Evolutionary conservation across 208 protist genomes (phyloP), one percentile per base, ranked within the genome.

Genomic region (Trypanosoma avium): DNA sequence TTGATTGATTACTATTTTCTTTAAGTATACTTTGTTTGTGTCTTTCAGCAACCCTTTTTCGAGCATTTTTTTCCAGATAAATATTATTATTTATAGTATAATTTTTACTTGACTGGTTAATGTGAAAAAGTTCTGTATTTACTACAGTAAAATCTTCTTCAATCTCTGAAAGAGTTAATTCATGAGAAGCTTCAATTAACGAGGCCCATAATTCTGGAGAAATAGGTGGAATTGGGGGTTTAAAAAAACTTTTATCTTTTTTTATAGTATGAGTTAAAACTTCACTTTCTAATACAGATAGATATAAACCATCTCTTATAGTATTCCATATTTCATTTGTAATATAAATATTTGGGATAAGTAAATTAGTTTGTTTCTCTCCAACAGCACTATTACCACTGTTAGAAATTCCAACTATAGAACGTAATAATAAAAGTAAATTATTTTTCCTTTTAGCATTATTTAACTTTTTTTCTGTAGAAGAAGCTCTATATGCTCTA

Each of bases 121-220:
- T 15, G 26, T 47, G 33, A 46, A 62, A 61, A 21, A 33, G 24
- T 42, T 73, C 67, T 13, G 50, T 43, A 30, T 66, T 53, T 4
- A 73, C 32, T 21, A 67, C 36, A 50, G 53, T 21, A 61, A 67
- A 49, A 32, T 42, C 36, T 49, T 73, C 60, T 21, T 73, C 67
- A 8, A 73, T 19, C 27, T 57, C 30, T 17, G 7, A 38, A 55
- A 73, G 43, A 22, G 24, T 61, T 8, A 67, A 9, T 15, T 33
- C 26, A 24, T 17, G 32, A 15, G 19, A 33, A 3, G 49, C 2
- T 21, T 62, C n/a, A 9, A 42, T 4, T 15, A 73, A n/a, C 24
- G 60, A 61, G 10, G 17, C 24, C 67, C 67, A 73, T 12, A 45
- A 42, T n/a, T 6, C 52, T 1, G 32, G 29, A 13, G 12, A 22